Conservation (phyloP, 257 asterid genomes). For the Henckelia pumila region DNA sequence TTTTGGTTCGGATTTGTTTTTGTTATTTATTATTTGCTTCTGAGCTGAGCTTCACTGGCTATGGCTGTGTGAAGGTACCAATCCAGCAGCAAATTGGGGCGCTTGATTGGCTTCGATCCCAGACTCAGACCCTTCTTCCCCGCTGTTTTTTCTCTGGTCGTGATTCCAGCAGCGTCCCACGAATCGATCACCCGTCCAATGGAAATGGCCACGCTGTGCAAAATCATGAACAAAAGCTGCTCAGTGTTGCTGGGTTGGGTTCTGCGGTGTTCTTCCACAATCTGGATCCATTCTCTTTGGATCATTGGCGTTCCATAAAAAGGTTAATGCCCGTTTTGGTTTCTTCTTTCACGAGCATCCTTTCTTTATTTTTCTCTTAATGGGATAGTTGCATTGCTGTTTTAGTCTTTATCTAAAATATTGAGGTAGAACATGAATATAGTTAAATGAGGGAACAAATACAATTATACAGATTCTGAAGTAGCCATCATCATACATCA, state of each 20-base stretch:
- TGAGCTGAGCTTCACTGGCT: background rate
- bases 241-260: constrained; percentile 89
- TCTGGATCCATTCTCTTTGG: constrained; percentile 61
- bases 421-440: too few relatives aligned
- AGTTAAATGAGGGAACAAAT: too few relatives aligned
- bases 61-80: constrained; percentile 60
- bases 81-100: constrained; percentile 65
- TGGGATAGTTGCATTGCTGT: too few relatives aligned
- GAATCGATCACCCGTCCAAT: constrained; percentile 22
- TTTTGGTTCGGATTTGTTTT: too few relatives aligned
- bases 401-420: too few relatives aligned
- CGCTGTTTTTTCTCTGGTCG: constrained; percentile 93
- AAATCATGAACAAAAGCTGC: constrained; percentile 34
- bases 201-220: constrained; percentile 27
- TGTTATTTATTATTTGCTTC: too few relatives aligned
- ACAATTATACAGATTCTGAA: too few relatives aligned
- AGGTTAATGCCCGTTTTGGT: constrained; percentile 39
- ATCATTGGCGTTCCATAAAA: constrained; percentile 76
- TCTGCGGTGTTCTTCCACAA: constrained; percentile 85
- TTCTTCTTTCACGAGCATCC: background rate
- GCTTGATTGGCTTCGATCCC: constrained; percentile 85
- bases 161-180: constrained; percentile 36
- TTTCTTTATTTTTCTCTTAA: background rate
- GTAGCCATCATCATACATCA: too few relatives aligned
- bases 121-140: constrained; percentile 52